A percentile compares a stretch with the other conserved stretches of the same genome.
Evolutionary conservation across 1,284 basidiomycete species (phyloP).

Genomic region (Earliella scabrosa): DNA sequence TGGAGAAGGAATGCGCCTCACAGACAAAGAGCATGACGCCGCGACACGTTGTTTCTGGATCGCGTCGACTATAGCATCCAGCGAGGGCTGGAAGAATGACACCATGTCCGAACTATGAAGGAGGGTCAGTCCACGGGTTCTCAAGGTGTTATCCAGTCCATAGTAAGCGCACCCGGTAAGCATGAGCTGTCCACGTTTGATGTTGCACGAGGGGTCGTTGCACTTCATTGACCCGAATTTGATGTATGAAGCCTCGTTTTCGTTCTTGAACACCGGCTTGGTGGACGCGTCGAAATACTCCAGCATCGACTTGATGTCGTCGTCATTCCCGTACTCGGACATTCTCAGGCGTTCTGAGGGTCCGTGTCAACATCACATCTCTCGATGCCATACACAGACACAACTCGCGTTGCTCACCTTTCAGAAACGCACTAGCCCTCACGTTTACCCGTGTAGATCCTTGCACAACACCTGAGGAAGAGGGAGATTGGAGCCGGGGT

Average conservation of each 20-base stretch:
- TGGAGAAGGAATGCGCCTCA: not conserved
- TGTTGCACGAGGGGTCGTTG: slow-evolving; percentile 40
- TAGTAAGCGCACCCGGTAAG: slow-evolving; percentile 39
- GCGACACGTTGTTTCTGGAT: slow-evolving; percentile 36
- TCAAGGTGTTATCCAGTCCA: no score
- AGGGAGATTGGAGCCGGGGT: not conserved
- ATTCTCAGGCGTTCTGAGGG: slow-evolving; percentile 36
- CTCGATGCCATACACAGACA: no score
- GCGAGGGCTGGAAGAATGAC: slow-evolving; percentile 45
- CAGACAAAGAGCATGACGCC: not conserved
- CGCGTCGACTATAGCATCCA: slow-evolving; percentile 37
- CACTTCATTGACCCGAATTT: slow-evolving; percentile 44
- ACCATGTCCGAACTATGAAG: slow-evolving; percentile 38
- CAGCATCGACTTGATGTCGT: slow-evolving; percentile 42
- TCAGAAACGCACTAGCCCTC: slow-evolving; percentile 37
- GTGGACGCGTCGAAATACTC: slow-evolving; percentile 44
- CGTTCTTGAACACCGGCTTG: slow-evolving; percentile 44
- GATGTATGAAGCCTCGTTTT: slow-evolving; percentile 41
- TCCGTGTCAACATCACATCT: not conserved
- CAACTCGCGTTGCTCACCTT: slow-evolving; percentile 28
- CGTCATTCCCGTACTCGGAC: slow-evolving; percentile 39
- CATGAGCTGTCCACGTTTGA: slow-evolving; percentile 45
- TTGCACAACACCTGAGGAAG: slow-evolving; percentile 27
- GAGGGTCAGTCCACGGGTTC: no score
- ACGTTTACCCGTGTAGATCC: slow-evolving; percentile 31